phyloP scores from a whole-genome alignment of 2,329 filamentous ascomycete genomes.

The Sporothrix pallida region DNA sequence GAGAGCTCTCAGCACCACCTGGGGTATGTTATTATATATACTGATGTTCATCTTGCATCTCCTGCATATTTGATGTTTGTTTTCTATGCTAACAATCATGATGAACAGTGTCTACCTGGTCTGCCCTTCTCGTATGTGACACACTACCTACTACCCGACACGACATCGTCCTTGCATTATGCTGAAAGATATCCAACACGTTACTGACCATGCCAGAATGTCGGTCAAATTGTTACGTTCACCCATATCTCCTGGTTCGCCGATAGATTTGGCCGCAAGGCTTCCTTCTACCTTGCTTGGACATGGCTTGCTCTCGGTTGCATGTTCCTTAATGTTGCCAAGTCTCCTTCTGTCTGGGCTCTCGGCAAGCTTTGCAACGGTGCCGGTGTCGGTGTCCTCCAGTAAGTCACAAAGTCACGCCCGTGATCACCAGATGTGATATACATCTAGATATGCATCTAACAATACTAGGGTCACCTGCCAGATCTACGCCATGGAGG shows the following conservation, averaged over 20 bases:
- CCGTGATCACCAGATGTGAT: neutral
- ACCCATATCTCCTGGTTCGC: constrained; percentile 1
- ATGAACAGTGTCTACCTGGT: neutral
- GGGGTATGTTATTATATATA: neutral
- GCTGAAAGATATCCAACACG: neutral
- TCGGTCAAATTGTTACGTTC: neutral
- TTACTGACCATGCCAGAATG: neutral
- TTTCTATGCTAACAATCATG: neutral
- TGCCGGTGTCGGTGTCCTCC: constrained; percentile 4
- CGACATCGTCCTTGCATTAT: neutral
- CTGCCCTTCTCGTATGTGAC: neutral
- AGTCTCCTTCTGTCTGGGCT: neutral
- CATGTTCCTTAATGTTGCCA: constrained; percentile 9
- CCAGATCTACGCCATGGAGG: constrained; percentile 15
- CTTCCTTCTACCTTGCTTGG: constrained; percentile 10
- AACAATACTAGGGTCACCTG: constrained; percentile 4
- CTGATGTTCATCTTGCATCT: neutral
- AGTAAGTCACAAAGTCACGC: neutral
- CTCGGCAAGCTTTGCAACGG: constrained; percentile 7
- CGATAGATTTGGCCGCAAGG: constrained; percentile 6
- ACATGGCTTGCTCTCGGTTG: neutral
- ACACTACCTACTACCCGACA: too few species aligned
- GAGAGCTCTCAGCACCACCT: neutral
- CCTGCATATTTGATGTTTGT: neutral
- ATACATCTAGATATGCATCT: neutral